These are phyloP conservation scores for Lophiostoma macrostomum DNA, from an alignment of 495 filamentous ascomycete species.

Conservation along the genomic window DNA sequence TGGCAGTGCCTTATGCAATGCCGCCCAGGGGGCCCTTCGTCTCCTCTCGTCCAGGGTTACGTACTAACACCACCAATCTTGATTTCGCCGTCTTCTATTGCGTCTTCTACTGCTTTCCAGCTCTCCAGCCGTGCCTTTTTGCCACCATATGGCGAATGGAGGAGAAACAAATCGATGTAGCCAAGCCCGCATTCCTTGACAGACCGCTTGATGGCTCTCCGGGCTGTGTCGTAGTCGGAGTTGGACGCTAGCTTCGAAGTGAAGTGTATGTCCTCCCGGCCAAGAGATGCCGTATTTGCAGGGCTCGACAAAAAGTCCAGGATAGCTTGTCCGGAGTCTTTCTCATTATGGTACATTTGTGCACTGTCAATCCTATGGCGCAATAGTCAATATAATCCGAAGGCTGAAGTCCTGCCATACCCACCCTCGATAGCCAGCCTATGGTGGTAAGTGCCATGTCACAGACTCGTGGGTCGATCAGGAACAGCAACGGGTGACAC, in stretches of 20 bases:
- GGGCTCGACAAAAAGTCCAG: constrained; percentile 45
- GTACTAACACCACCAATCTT: constrained; percentile 62
- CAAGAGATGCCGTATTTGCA: constrained; percentile 45
- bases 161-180: constrained; percentile 69
- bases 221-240: constrained; percentile 55
- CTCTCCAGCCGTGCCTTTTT: constrained; percentile 55
- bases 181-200: constrained; percentile 54
- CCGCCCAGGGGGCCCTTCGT: no score
- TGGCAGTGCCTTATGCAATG: no score
- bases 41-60: no score
- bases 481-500: constrained; percentile 44
- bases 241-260: constrained; percentile 64
- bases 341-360: constrained; percentile 62
- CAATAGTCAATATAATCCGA: constrained; percentile 12
- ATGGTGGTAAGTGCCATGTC: constrained; percentile 5
- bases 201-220: constrained; percentile 54
- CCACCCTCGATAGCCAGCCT: constrained; percentile 39
- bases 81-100: constrained; percentile 57
- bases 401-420: not conserved
- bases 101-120: constrained; percentile 66
- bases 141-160: constrained; percentile 66
- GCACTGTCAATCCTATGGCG: constrained; percentile 56
- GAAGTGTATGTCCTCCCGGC: constrained; percentile 61
- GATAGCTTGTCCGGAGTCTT: constrained; percentile 58
- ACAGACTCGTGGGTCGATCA: not conserved